Conservation (phyloP, 2,329 filamentous ascomycete species). For the Fusarium humuli region DNA sequence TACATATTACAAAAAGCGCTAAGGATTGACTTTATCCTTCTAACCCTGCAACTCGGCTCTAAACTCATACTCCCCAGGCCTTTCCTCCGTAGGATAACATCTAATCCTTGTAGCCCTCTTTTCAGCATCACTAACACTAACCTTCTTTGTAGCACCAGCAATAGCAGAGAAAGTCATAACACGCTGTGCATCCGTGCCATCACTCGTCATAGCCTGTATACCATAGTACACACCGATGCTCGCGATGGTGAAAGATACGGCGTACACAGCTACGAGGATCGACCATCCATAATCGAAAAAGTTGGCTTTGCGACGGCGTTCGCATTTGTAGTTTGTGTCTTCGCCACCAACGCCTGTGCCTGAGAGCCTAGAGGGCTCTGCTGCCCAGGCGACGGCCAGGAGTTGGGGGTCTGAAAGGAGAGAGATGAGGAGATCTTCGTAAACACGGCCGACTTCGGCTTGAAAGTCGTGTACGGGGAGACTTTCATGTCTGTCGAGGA, state of each 20-base stretch:
- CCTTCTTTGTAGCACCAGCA: slow-evolving; percentile 29
- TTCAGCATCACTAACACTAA: slow-evolving; percentile 25
- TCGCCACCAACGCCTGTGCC: not conserved
- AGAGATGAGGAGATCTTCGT: slow-evolving; percentile 38
- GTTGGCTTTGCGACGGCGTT: slow-evolving; percentile 22
- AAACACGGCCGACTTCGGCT: not conserved
- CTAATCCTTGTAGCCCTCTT: slow-evolving; percentile 24
- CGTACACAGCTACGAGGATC: slow-evolving; percentile 23
- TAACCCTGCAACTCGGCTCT: slow-evolving; percentile 28
- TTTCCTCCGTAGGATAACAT: slow-evolving; percentile 23
- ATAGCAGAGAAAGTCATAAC: slow-evolving; percentile 39
- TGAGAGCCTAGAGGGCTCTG: slow-evolving; percentile 21
- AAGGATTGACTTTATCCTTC: not conserved
- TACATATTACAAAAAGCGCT: not conserved
- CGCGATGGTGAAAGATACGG: slow-evolving; percentile 18
- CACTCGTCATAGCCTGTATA: slow-evolving; percentile 26
- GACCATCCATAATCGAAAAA: slow-evolving; percentile 30
- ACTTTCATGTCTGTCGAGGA: slow-evolving; percentile 28
- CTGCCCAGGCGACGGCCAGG: slow-evolving; percentile 38
- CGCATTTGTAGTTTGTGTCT: slow-evolving; percentile 21
- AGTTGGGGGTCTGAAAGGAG: slow-evolving; percentile 37
- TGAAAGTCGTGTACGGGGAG: slow-evolving; percentile 21
- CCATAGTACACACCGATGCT: slow-evolving; percentile 29
- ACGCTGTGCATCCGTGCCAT: slow-evolving; percentile 19
- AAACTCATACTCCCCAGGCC: slow-evolving; percentile 27